Evolutionary conservation across 495 filamentous ascomycete genomes (phyloP).

Genomic region (Aspergillus olivimuriae): DNA sequence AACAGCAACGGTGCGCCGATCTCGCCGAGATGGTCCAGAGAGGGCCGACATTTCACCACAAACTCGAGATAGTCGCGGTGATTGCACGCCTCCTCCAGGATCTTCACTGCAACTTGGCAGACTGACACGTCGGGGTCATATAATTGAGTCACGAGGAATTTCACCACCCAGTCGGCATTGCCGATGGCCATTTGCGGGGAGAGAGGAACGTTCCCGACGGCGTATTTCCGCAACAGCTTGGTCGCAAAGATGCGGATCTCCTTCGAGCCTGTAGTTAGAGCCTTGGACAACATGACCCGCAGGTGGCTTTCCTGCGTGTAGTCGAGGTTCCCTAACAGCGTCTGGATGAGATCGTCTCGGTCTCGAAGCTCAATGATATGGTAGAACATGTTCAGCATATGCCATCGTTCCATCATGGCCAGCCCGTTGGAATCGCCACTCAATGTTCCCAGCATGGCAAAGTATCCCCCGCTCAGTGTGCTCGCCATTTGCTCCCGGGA

Average conservation of each 20-base stretch:
- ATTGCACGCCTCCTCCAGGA: constrained; percentile 96
- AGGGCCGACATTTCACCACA: constrained; percentile 93
- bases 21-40: constrained; percentile 90
- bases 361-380: constrained; percentile 88
- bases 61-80: constrained; percentile 82
- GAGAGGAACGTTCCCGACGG: constrained; percentile 36
- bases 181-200: constrained; percentile 27
- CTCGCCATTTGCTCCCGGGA: constrained; percentile 73
- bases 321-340: constrained; percentile 84
- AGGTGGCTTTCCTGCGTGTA: constrained; percentile 85
- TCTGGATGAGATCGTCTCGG: constrained; percentile 82
- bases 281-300: constrained; percentile 86
- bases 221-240: constrained; percentile 76
- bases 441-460: constrained; percentile 81
- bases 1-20: constrained; percentile 92
- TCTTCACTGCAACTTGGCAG: constrained; percentile 91
- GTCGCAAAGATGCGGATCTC: constrained; percentile 85
- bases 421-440: constrained; percentile 76
- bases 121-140: constrained; percentile 97
- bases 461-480: constrained; percentile 86
- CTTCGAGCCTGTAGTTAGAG: constrained; percentile 84
- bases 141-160: constrained; percentile 89
- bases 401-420: constrained; percentile 90
- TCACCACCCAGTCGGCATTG: constrained; percentile 88
- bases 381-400: constrained; percentile 98